phyloP scores from a whole-genome alignment of 1,284 basidiomycete genomes.

The Cerrena zonata region DNA sequence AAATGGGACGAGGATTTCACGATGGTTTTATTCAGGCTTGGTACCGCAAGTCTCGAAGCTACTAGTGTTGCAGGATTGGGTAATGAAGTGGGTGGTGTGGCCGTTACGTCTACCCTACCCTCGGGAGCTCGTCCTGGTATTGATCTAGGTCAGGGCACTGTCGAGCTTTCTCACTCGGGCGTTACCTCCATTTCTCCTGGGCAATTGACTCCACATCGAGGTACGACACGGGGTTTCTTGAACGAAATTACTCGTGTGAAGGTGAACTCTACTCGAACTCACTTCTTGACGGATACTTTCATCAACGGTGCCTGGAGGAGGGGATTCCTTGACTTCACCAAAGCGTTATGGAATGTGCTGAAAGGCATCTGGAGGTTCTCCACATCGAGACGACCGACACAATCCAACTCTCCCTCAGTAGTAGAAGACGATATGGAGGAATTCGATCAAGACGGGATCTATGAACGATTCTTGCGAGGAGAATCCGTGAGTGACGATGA shows the following conservation, averaged over 20 bases:
- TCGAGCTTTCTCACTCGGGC: conserved; percentile 41
- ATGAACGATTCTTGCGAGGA: conserved; percentile 56
- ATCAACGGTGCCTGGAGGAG: conserved; percentile 38
- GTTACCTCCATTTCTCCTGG: conserved; percentile 27
- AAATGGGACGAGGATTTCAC: conserved; percentile 68
- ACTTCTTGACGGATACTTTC: conserved; percentile 35
- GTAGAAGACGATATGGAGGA: conserved; percentile 13
- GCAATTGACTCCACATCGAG: conserved; percentile 12
- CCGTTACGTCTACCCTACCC: conserved; percentile 13
- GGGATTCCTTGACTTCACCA: conserved; percentile 36
- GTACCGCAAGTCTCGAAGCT: conserved; percentile 68
- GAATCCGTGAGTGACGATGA: conserved; percentile 61
- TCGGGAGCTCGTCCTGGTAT: conserved; percentile 9
- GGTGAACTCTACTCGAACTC: conserved; percentile 21
- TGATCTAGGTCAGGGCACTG: conserved; percentile 28
- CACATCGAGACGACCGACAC: conserved; percentile 11
- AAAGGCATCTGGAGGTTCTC: conserved; percentile 30
- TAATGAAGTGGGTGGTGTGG: conserved; percentile 61
- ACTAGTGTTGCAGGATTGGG: conserved; percentile 65
- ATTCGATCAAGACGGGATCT: conserved; percentile 35
- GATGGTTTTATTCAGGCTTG: conserved; percentile 60
- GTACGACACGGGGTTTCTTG: conserved; percentile 29
- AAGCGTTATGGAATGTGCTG: conserved; percentile 33
- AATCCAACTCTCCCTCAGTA: conserved; percentile 9
- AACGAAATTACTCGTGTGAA: conserved; percentile 32